Percentiles rank a stretch among this genome's conserved stretches.
Conservation (phyloP, 495 filamentous ascomycete genomes). For the Pseudotulostoma volvatum region DNA sequence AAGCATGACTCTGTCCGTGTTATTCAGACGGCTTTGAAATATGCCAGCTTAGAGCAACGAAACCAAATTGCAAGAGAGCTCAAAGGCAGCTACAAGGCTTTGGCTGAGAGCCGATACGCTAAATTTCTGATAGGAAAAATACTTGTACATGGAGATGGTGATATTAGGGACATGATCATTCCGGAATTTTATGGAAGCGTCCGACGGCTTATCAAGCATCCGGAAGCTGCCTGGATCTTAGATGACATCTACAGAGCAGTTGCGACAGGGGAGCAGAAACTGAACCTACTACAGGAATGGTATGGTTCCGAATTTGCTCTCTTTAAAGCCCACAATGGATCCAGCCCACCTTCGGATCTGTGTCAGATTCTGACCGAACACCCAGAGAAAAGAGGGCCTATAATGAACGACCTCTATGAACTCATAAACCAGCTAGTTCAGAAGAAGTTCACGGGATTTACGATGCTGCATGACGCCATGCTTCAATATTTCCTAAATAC, state of each 20-base stretch:
- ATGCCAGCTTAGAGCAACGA: constrained; percentile 67
- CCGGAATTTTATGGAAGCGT: constrained; percentile 91
- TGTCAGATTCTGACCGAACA: constrained; percentile 51
- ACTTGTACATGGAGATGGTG: constrained; percentile 70
- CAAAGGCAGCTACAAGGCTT: constrained; percentile 62
- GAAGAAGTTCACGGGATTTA: constrained; percentile 91
- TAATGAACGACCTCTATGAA: constrained; percentile 69
- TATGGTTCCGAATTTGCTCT: constrained; percentile 88
- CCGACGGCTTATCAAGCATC: constrained; percentile 81
- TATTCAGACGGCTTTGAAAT: constrained; percentile 92
- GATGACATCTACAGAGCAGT: constrained; percentile 87
- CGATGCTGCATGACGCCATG: constrained; percentile 95
- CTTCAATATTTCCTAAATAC: constrained; percentile 82
- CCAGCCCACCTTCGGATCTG: constrained; percentile 40
- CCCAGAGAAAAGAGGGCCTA: constrained; percentile 71
- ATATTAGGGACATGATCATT: constrained; percentile 72
- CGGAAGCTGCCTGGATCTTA: constrained; percentile 90
- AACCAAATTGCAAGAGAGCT: constrained; percentile 78
- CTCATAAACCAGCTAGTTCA: constrained; percentile 80
- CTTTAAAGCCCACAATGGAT: constrained; percentile 42
- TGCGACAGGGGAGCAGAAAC: constrained; percentile 70
- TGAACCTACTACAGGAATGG: constrained; percentile 78
- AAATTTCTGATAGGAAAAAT: constrained; percentile 95
- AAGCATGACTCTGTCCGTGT: constrained; percentile 95
- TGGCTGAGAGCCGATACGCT: constrained; percentile 88